A percentile compares a stretch with the other conserved stretches of the same genome.
These are phyloP conservation scores for Afroboletus lepidellus DNA, from an alignment of 1,284 basidiomycete genomes.

Conservation along the genomic window DNA sequence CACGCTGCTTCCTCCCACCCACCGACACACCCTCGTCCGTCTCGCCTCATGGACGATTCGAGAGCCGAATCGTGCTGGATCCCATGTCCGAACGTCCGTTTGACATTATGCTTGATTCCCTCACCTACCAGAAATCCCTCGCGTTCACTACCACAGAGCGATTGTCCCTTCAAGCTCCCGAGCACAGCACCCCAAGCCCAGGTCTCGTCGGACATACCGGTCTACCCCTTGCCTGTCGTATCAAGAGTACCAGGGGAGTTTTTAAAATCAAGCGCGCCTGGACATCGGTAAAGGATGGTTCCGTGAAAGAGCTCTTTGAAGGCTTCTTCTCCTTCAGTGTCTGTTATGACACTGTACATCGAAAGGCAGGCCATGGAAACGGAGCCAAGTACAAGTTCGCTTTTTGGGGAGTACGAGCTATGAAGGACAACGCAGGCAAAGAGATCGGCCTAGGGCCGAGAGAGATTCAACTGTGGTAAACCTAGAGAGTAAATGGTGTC, in stretches of 20 bases:
- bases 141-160: conserved; percentile 24
- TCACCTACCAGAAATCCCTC: conserved; percentile 25
- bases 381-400: conserved; percentile 31
- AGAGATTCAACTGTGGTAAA: conserved; percentile 4
- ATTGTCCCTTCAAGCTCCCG: conserved; percentile 19
- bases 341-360: conserved; percentile 35
- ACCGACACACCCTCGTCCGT: conserved; percentile 6
- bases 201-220: conserved; percentile 30
- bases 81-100: conserved; percentile 38
- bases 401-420: conserved; percentile 41
- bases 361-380: conserved; percentile 34
- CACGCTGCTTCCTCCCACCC: conserved; percentile 29
- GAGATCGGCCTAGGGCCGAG: conserved; percentile 33
- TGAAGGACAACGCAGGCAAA: conserved; percentile 34
- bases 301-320: conserved; percentile 35
- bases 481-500: neutral
- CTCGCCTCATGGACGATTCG: conserved; percentile 26
- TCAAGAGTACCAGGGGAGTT: conserved; percentile 32
- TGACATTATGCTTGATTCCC: conserved; percentile 28
- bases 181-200: conserved; percentile 19
- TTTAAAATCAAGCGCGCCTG: conserved; percentile 38
- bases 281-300: conserved; percentile 19
- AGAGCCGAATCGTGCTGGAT: conserved; percentile 27
- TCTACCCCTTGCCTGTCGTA: conserved; percentile 32
- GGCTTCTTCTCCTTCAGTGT: conserved; percentile 39